A percentile compares a stretch with the other conserved stretches of the same genome.
Conservation (phyloP, 2,329 filamentous ascomycete genomes). For the Fusarium lyarnte region DNA sequence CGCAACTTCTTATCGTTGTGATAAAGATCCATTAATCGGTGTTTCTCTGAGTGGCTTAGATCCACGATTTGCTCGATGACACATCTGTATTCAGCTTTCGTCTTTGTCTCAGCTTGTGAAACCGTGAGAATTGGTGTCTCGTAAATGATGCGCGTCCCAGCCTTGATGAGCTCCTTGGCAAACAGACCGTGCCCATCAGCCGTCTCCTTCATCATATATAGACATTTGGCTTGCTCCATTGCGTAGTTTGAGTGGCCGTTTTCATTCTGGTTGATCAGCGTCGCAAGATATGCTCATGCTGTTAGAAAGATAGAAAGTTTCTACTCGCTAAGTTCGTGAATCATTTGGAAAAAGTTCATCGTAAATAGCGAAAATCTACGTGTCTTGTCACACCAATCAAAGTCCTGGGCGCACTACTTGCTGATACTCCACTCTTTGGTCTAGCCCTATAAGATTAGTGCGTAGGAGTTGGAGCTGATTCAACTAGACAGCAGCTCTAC, state of each 20-base stretch:
- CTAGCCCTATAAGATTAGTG: rapidly evolving
- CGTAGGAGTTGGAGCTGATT: rapidly evolving
- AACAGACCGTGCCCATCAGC: slow-evolving; percentile 1
- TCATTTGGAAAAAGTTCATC: background rate
- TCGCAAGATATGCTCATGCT: background rate
- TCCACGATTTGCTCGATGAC: background rate
- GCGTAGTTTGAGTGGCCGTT: rapidly evolving
- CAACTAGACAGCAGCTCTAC: background rate
- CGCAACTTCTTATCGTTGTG: slow-evolving; percentile 12
- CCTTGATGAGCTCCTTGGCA: background rate
- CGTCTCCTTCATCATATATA: background rate
- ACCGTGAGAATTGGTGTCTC: background rate
- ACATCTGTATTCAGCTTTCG: slow-evolving; percentile 4
- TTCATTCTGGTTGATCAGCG: background rate
- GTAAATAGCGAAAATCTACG: background rate
- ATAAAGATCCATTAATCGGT: background rate
- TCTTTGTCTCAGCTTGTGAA: background rate
- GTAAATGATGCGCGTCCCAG: slow-evolving; percentile 15
- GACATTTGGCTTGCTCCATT: background rate
- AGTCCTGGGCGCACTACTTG: no score
- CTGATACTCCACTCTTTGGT: rapidly evolving
- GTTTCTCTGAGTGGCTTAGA: background rate
- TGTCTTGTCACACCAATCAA: background rate
- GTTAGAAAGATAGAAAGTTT: no score
- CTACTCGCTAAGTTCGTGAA: background rate